These are phyloP conservation scores for Xylaria sp. DNA, from an alignment of 2,329 filamentous ascomycete species.

Conservation along the genomic window DNA sequence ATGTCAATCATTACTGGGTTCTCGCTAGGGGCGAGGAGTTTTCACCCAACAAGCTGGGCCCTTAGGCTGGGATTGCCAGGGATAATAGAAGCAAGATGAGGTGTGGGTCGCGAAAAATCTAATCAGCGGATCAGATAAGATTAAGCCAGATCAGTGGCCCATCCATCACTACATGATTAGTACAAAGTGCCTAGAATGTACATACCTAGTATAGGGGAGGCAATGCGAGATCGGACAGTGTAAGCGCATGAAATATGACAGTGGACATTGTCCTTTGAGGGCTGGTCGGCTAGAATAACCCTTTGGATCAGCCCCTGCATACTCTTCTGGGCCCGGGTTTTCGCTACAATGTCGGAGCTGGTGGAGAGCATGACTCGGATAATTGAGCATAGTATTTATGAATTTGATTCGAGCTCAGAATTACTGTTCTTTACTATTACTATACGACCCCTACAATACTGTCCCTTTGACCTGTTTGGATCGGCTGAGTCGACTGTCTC, in stretches of 20 bases:
- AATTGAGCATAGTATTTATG: neutral
- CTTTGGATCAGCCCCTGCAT: neutral
- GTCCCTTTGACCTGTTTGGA: conserved; percentile 50
- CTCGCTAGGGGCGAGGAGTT: neutral
- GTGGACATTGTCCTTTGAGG: conserved; percentile 18
- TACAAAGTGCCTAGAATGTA: neutral
- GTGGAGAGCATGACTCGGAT: conserved; percentile 2
- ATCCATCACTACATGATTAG: conserved; percentile 23
- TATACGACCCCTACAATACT: conserved; percentile 42
- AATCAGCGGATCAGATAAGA: conserved; percentile 50
- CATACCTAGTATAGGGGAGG: too few species aligned
- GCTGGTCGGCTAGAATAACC: conserved; percentile 2
- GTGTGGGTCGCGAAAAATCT: conserved; percentile 42
- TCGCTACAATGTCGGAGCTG: neutral
- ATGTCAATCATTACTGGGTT: neutral
- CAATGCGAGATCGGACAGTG: conserved; percentile 44
- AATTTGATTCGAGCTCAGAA: neutral
- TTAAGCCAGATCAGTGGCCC: conserved; percentile 38
- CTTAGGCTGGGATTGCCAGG: neutral
- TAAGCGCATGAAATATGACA: neutral
- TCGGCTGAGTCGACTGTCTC: conserved; percentile 46
- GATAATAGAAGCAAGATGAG: conserved; percentile 11
- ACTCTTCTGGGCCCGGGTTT: neutral
- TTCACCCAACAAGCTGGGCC: conserved; percentile 9
- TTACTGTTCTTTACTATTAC: conserved; percentile 8